phyloP scores from a whole-genome alignment of 1,139 yeast species.

The Taphrina deformans region DNA sequence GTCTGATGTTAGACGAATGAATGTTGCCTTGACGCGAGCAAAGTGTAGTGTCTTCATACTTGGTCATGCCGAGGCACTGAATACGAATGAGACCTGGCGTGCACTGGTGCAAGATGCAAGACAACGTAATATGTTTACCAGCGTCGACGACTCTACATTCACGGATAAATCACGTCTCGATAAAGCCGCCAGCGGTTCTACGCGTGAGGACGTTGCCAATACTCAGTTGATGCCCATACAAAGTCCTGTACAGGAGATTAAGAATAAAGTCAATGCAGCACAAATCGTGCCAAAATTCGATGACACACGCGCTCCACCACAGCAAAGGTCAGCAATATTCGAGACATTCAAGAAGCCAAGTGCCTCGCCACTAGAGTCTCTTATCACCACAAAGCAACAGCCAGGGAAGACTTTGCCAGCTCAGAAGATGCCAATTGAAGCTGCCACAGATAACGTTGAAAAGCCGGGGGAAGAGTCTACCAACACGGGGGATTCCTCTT shows the following conservation, averaged over 20 bases:
- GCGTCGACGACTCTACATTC: slow-evolving; percentile 7
- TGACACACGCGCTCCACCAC: background rate
- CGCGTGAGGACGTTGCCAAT: background rate
- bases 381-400: background rate
- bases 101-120: slow-evolving; percentile 62
- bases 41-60: slow-evolving; percentile 87
- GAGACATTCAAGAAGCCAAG: slow-evolving; percentile 6
- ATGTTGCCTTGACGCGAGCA: slow-evolving; percentile 93
- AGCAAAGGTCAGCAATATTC: slow-evolving; percentile 4
- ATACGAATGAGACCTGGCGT: slow-evolving; percentile 60
- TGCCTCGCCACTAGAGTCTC: background rate
- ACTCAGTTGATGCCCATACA: background rate
- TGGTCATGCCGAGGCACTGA: slow-evolving; percentile 69
- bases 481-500: background rate
- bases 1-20: slow-evolving; percentile 89
- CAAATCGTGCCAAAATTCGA: background rate
- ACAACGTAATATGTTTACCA: slow-evolving; percentile 37
- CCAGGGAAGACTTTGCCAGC: background rate
- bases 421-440: background rate
- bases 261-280: background rate
- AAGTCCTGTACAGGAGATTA: slow-evolving; percentile 3
- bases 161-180: background rate
- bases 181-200: background rate
- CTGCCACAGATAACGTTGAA: background rate
- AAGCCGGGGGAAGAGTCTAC: background rate